These are phyloP conservation scores for Toxicodendron radicans DNA, from an alignment of 345 rosid genomes.

Conservation along the genomic window DNA sequence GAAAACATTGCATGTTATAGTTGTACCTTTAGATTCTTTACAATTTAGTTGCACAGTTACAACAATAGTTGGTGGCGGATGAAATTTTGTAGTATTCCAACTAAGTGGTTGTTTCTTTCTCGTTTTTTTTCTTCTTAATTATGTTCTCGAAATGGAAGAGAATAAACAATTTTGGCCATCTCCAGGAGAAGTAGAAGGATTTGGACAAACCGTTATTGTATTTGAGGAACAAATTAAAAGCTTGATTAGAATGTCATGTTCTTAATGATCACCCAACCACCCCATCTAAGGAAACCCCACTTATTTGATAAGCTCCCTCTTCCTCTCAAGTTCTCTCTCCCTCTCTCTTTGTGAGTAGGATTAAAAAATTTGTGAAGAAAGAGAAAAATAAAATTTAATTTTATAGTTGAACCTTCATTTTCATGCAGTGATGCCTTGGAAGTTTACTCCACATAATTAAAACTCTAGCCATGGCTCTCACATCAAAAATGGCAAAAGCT, in stretches of 20 bases:
- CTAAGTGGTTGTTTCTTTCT: neutral
- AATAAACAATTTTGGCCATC: conserved; percentile 27
- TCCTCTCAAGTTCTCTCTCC: conserved; percentile 29
- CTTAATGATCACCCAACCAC: conserved; percentile 27
- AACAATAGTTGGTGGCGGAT: neutral
- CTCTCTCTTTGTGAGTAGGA: too few relatives aligned
- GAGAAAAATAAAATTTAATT: neutral
- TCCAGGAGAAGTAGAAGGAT: conserved; percentile 34
- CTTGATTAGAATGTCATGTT: conserved; percentile 35
- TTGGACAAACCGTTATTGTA: conserved; percentile 26
- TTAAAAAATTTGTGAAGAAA: neutral
- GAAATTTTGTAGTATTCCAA: neutral
- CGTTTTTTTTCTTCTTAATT: too few relatives aligned
- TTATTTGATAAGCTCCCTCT: conserved; percentile 28
- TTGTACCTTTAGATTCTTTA: neutral
- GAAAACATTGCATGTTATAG: conserved; percentile 6
- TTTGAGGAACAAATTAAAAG: conserved; percentile 33
- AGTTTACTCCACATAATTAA: conserved; percentile 19
- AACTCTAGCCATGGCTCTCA: conserved; percentile 6
- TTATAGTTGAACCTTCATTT: neutral
- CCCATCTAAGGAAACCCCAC: conserved; percentile 25
- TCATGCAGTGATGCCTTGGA: conserved; percentile 26
- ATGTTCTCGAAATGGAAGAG: conserved; percentile 33
- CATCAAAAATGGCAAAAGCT: conserved; percentile 17
- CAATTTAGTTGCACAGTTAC: neutral